phyloP scores from a whole-genome alignment of 192 early-diverging fungal species.

The Umbelopsis sp. region DNA sequence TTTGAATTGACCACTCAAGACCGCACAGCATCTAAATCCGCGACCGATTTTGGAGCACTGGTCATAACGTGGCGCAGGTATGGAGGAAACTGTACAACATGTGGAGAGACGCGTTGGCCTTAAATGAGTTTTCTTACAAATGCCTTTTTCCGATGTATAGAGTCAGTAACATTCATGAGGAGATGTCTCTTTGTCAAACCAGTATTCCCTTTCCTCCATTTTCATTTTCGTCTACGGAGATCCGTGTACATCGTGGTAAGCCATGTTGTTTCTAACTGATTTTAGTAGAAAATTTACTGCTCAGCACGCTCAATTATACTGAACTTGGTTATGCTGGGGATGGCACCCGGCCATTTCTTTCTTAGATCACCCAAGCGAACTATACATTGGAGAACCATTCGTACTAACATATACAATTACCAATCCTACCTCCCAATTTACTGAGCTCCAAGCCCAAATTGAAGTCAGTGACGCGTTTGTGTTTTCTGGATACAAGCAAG shows the following conservation, averaged over 20 bases:
- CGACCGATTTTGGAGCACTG: conserved; percentile 42
- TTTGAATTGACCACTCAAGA: conserved; percentile 38
- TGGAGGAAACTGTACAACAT: neutral
- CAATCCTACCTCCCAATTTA: conserved; percentile 56
- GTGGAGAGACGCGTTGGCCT: neutral
- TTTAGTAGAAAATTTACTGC: neutral
- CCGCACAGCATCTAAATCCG: conserved; percentile 15
- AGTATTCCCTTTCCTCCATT: conserved; percentile 34
- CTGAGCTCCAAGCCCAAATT: conserved; percentile 57
- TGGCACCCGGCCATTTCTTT: neutral
- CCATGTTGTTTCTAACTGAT: neutral
- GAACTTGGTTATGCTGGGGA: neutral
- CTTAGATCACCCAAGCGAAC: conserved; percentile 59
- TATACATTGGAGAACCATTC: conserved; percentile 60
- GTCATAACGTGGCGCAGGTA: conserved; percentile 55
- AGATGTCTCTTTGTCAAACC: conserved; percentile 29
- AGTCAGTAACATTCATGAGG: conserved; percentile 12
- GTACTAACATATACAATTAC: conserved; percentile 60
- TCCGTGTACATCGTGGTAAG: conserved; percentile 45
- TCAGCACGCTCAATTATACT: conserved; percentile 2
- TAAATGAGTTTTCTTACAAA: conserved; percentile 19
- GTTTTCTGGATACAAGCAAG: conserved; percentile 71
- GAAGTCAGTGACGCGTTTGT: conserved; percentile 76
- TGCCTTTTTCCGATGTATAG: neutral
- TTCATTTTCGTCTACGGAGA: conserved; percentile 31